A percentile compares a stretch with the other conserved stretches of the same genome.
Evolutionary conservation across 352 stramenopile genomes (phyloP).

Genomic region (Pythium pyrilobum): DNA sequence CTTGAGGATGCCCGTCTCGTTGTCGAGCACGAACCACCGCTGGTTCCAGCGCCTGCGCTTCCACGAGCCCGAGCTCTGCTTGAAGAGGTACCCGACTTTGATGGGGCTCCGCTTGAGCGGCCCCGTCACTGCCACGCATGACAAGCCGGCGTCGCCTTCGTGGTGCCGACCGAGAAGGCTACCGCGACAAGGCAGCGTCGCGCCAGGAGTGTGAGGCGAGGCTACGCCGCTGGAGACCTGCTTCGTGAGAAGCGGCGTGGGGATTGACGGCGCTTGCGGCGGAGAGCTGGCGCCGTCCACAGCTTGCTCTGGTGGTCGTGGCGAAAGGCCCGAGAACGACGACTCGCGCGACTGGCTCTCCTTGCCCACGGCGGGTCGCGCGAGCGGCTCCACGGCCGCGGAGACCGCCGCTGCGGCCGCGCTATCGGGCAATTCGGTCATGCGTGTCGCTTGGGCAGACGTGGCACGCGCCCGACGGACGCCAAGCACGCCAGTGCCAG

Average conservation of each 20-base stretch:
- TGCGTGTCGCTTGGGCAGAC: not conserved
- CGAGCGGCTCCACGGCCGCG: not conserved
- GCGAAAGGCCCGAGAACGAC: not conserved
- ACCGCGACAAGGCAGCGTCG: not conserved
- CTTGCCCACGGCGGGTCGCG: not conserved
- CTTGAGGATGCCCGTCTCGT: conserved; percentile 49
- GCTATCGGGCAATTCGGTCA: not conserved
- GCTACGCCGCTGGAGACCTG: not conserved
- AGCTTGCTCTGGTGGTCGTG: not conserved
- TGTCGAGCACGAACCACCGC: conserved; percentile 75
- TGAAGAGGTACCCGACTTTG: conserved; percentile 62
- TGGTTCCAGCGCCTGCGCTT: conserved; percentile 79
- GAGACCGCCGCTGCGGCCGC: not conserved
- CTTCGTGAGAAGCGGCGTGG: too few relatives aligned
- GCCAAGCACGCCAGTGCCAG: too few relatives aligned
- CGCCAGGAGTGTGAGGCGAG: not conserved
- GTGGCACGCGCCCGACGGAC: not conserved
- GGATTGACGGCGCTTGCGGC: not conserved
- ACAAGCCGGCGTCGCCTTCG: not conserved
- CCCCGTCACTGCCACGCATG: not conserved
- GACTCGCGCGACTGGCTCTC: conserved; percentile 13
- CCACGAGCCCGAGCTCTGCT: conserved; percentile 77
- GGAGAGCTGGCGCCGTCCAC: not conserved
- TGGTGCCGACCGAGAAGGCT: not conserved
- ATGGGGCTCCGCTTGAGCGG: conserved; percentile 16